Evolutionary conservation across 495 filamentous ascomycete species (phyloP), one percentile per base, ranked within the genome.

Genomic region (Xylaria longipes): DNA sequence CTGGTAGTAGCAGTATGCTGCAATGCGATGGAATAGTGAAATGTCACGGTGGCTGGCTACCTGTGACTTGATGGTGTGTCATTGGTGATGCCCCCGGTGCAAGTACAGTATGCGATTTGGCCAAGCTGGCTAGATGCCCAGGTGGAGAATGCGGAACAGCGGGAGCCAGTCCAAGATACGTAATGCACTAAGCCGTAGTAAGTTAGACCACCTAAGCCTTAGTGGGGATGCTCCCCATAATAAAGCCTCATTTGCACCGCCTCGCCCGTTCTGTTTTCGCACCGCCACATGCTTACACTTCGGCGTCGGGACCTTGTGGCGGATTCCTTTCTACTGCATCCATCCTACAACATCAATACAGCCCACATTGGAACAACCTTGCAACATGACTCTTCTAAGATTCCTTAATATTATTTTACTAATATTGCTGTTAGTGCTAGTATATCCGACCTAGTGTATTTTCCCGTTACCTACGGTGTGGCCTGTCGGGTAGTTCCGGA

Each of bases 41-140:
- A 27, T 25, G 31, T 58, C 31, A 58, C 52, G 27, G 50, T 54
- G 50, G 43, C 43, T n/a, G n/a, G 52, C 29, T 56, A 12, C 52
- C 17, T 62, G 9, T 41, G 35, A 41, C 45, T 22, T 62, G 29
- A 41, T 7, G 43, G n/a, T n/a, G 39, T 63, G 61, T 43, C 37
- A 63, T 63, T 33, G 37, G 61, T 64, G 22, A 46, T 64, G 61
- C 14, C 41, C 15, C 9, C 11, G 3, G 25, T 33, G 12, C 15
- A 45, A 39, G 43, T 45, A 27, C 14, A 12, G 14, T 52, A 43
- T 52, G 43, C 14, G 17, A 65, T 66, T 66, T 72, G 58, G 54
- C 62, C 68, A 73, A 73, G 72, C 29, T 73, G 66, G 33, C 71
- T 62, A 39, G 54, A 52, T 20, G 60, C 27, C 0, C 7, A 12